Conservation (phyloP, 164 flowering plant species). For the Piper longum region DNA sequence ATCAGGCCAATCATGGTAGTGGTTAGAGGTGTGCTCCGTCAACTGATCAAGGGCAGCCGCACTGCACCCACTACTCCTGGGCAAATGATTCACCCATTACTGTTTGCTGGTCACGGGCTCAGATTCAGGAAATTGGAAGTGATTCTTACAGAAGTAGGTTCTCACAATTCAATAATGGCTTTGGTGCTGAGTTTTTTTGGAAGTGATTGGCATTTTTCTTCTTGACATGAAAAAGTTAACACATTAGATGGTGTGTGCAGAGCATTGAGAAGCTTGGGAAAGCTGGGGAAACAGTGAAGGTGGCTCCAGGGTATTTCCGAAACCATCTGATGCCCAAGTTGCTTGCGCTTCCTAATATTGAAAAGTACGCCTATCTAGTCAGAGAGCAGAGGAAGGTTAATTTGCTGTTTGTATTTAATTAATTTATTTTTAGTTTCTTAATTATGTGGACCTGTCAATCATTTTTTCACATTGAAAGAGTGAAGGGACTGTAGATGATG, state of each 20-base stretch:
- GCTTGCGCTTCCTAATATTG: constrained; percentile 90
- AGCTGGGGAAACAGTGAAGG: constrained; percentile 94
- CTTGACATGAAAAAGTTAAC: background rate
- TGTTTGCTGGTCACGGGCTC: constrained; percentile 58
- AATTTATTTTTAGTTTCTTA: too few relatives aligned
- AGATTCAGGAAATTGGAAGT: constrained; percentile 77
- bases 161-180: background rate
- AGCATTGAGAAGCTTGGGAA: constrained; percentile 79
- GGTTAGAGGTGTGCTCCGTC: constrained; percentile 31
- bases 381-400: constrained; percentile 77
- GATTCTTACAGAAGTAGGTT: constrained; percentile 74
- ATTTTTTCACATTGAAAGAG: background rate
- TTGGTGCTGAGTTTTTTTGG: background rate
- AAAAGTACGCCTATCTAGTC: constrained; percentile 68
- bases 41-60: constrained; percentile 15
- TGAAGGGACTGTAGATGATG: too few relatives aligned
- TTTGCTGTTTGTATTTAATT: background rate
- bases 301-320: constrained; percentile 91
- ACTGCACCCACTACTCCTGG: constrained; percentile 14
- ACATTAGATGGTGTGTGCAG: constrained; percentile 15
- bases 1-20: too few relatives aligned
- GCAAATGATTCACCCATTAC: constrained; percentile 33
- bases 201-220: background rate
- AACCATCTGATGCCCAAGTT: constrained; percentile 96
- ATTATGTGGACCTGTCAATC: background rate